Conservation (phyloP, 1,139 yeast genomes). For the Suhomyces anneliseae region DNA sequence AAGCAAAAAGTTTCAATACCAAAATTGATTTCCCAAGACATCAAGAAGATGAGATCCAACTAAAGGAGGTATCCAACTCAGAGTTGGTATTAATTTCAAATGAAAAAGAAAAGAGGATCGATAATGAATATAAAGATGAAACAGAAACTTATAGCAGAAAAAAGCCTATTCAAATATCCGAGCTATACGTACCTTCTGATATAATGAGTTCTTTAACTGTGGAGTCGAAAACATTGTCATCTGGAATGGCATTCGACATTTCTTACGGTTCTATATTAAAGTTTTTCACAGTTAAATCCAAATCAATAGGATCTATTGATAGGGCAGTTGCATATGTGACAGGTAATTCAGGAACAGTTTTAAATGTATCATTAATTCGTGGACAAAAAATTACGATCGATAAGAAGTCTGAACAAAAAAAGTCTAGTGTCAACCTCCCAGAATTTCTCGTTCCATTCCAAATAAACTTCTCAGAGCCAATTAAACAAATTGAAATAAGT, state of each 20-base stretch:
- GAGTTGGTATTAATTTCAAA: constrained; percentile 4
- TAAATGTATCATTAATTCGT: constrained; percentile 26
- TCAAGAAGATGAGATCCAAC: constrained; percentile 18
- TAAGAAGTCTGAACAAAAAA: neutral
- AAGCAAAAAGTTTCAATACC: neutral
- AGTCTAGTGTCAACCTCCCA: constrained; percentile 8
- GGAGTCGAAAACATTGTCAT: constrained; percentile 27
- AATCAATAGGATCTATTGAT: constrained; percentile 6
- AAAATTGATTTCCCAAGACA: constrained; percentile 29
- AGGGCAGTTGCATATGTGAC: constrained; percentile 35
- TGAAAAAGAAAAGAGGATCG: constrained; percentile 15
- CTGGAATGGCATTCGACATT: constrained; percentile 41
- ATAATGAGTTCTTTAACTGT: constrained; percentile 24
- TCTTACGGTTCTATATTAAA: constrained; percentile 27
- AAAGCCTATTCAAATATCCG: neutral
- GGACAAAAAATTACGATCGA: neutral
- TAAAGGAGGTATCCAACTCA: constrained; percentile 21
- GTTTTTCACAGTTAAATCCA: constrained; percentile 21
- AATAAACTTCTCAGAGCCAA: constrained; percentile 32
- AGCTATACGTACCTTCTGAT: constrained; percentile 24
- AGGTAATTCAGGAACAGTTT: constrained; percentile 30
- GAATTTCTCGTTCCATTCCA: constrained; percentile 20
- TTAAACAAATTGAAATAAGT: constrained; percentile 39
- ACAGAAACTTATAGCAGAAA: neutral
- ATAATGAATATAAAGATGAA: constrained; percentile 9